Percentiles rank a stretch among this genome's conserved stretches.
Conservation (phyloP, 2,329 filamentous ascomycete genomes). For the Cladophialophora immunda region DNA sequence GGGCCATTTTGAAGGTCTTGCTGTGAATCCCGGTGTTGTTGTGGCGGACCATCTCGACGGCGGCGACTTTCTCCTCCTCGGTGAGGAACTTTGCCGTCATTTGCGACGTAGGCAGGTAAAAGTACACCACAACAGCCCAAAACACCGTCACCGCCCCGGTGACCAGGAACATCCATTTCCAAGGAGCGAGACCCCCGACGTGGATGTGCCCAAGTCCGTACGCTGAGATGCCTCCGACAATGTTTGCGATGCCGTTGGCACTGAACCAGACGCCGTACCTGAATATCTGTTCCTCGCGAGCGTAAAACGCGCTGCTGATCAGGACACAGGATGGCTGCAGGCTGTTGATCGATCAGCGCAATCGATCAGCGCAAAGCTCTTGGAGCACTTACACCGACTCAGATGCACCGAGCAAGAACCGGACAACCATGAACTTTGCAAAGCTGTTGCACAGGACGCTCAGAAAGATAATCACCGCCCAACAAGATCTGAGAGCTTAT, state of each 20-base stretch:
- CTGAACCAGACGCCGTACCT: slow-evolving; percentile 13
- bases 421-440: no score
- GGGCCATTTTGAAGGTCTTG: slow-evolving; percentile 58
- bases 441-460: no score
- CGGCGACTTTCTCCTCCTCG: slow-evolving; percentile 31
- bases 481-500: no score
- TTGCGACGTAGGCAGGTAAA: slow-evolving; percentile 61
- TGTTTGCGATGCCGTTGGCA: slow-evolving; percentile 8
- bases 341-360: no score
- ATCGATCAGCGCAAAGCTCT: no score
- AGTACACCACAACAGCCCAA: slow-evolving; percentile 61
- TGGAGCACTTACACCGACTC: no score
- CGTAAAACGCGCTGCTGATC: no score
- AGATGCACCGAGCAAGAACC: no score
- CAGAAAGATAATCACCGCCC: no score
- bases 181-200: neutral
- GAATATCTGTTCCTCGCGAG: no score
- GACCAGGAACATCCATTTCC: slow-evolving; percentile 63
- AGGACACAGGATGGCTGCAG: no score
- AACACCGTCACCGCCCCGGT: slow-evolving; percentile 69
- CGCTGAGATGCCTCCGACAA: slow-evolving; percentile 6
- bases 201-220: slow-evolving; percentile 19
- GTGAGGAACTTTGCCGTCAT: slow-evolving; percentile 49
- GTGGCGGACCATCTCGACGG: slow-evolving; percentile 32
- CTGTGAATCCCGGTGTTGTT: slow-evolving; percentile 59